Evolutionary conservation across 768 basidiomycete genomes (phyloP).

Genomic region (Fomitopsis serialis): DNA sequence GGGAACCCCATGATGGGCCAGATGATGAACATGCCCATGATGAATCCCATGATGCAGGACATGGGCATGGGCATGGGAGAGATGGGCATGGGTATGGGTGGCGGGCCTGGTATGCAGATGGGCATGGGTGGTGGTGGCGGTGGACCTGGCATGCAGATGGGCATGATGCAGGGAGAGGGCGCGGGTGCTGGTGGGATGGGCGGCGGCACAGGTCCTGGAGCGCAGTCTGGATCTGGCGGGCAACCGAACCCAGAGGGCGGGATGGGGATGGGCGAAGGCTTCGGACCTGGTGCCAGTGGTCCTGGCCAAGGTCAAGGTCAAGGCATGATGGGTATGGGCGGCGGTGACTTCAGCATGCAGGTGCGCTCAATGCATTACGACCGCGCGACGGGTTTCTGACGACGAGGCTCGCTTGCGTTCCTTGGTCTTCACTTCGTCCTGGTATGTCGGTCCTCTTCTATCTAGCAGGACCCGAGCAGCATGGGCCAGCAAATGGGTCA

Average conservation of each 20-base stretch:
- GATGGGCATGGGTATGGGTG: conserved; percentile 44
- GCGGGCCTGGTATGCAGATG: conserved; percentile 29
- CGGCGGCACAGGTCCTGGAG: conserved; percentile 2
- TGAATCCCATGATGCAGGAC: conserved; percentile 73
- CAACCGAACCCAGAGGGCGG: conserved; percentile 18
- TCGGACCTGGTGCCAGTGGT: conserved; percentile 27
- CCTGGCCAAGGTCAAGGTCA: conserved; percentile 43
- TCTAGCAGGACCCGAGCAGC: conserved; percentile 46
- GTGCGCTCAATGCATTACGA: conserved; percentile 33
- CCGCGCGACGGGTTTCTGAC: neutral
- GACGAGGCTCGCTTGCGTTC: too few species aligned
- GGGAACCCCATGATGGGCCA: conserved; percentile 31
- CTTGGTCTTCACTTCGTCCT: too few species aligned
- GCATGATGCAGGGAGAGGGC: conserved; percentile 19
- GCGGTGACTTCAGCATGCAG: conserved; percentile 70
- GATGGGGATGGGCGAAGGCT: conserved; percentile 37
- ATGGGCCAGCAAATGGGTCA: conserved; percentile 41
- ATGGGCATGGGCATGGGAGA: conserved; percentile 50
- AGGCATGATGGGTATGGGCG: conserved; percentile 66
- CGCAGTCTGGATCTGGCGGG: conserved; percentile 8
- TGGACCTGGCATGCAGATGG: conserved; percentile 18
- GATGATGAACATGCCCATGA: conserved; percentile 31
- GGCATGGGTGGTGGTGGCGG: conserved; percentile 17
- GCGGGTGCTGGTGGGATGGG: conserved; percentile 14
- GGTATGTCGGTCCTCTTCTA: too few species aligned